Percentiles rank a stretch among this genome's conserved stretches.
Evolutionary conservation across 352 stramenopile genomes (phyloP).

Genomic region (Phytopythium aichiense): DNA sequence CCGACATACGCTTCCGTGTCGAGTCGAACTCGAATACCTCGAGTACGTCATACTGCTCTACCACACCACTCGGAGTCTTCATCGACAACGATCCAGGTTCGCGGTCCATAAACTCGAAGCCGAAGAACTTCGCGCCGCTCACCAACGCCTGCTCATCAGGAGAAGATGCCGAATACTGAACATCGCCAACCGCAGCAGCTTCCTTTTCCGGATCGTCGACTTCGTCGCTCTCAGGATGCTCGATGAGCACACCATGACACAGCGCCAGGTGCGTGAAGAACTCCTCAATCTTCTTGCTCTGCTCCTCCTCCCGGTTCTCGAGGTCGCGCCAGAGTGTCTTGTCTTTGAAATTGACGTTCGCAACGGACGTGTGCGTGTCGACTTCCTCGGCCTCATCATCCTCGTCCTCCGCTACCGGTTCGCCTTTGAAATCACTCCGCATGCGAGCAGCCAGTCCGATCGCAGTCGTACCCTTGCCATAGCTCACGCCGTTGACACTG

Average conservation of each 20-base stretch:
- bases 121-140: conserved; percentile 82
- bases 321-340: conserved; percentile 55
- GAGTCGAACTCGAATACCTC: conserved; percentile 94
- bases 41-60: conserved; percentile 88
- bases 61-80: conserved; percentile 45
- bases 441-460: conserved; percentile 72
- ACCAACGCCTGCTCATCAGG: conserved; percentile 85
- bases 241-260: conserved; percentile 96
- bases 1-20: conserved; percentile 83
- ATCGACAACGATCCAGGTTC: conserved; percentile 65
- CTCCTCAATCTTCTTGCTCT: conserved; percentile 58
- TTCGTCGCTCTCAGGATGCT: conserved; percentile 55
- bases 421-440: conserved; percentile 57
- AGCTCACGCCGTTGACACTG: conserved; percentile 71
- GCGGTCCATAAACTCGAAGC: conserved; percentile 75
- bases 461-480: conserved; percentile 81
- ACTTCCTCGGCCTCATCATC: conserved; percentile 27
- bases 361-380: conserved; percentile 23
- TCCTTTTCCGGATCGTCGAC: background rate
- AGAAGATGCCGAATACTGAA: conserved; percentile 88
- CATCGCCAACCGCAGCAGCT: conserved; percentile 8
- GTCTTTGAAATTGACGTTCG: conserved; percentile 85
- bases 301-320: conserved; percentile 23
- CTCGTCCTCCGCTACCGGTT: conserved; percentile 33
- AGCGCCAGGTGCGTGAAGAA: conserved; percentile 88